Percentiles rank a stretch among this genome's conserved stretches.
Evolutionary conservation across 768 basidiomycete genomes (phyloP).

Genomic region (Tylopilus sp.): DNA sequence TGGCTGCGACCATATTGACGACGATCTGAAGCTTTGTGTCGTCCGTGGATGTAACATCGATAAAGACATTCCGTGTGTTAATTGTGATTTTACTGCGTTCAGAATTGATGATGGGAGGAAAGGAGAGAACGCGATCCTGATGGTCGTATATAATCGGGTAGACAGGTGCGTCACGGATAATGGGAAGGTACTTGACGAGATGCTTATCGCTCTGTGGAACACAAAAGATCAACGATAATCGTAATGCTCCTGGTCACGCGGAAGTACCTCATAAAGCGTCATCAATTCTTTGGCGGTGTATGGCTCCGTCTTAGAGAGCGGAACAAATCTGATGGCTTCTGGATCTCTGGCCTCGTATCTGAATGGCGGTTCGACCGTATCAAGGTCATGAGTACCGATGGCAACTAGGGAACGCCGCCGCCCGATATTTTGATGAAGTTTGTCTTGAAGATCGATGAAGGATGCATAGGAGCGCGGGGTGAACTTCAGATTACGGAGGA

Average conservation of each 20-base stretch:
- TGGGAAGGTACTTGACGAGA: slow-evolving; percentile 81
- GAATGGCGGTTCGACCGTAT: slow-evolving; percentile 85
- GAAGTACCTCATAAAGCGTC: slow-evolving; percentile 81
- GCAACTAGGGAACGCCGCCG: slow-evolving; percentile 87
- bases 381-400: slow-evolving; percentile 96
- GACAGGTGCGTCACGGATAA: slow-evolving; percentile 92
- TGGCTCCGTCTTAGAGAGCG: slow-evolving; percentile 72
- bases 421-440: slow-evolving; percentile 95
- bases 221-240: not conserved
- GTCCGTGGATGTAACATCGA: slow-evolving; percentile 96
- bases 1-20: slow-evolving; percentile 89
- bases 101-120: slow-evolving; percentile 98
- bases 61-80: slow-evolving; percentile 91
- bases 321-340: slow-evolving; percentile 86
- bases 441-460: slow-evolving; percentile 99
- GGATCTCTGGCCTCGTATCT: slow-evolving; percentile 80
- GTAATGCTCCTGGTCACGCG: not conserved
- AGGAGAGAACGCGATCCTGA: slow-evolving; percentile 82
- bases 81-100: slow-evolving; percentile 96
- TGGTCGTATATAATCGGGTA: slow-evolving; percentile 98
- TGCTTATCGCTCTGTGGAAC: slow-evolving; percentile 80
- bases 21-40: slow-evolving; percentile 96
- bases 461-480: slow-evolving; percentile 86
- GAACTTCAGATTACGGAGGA: slow-evolving; percentile 88
- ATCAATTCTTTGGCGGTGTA: slow-evolving; percentile 91